Evolutionary conservation across 345 rosid species (phyloP).

Genomic region (Salix udensis): DNA sequence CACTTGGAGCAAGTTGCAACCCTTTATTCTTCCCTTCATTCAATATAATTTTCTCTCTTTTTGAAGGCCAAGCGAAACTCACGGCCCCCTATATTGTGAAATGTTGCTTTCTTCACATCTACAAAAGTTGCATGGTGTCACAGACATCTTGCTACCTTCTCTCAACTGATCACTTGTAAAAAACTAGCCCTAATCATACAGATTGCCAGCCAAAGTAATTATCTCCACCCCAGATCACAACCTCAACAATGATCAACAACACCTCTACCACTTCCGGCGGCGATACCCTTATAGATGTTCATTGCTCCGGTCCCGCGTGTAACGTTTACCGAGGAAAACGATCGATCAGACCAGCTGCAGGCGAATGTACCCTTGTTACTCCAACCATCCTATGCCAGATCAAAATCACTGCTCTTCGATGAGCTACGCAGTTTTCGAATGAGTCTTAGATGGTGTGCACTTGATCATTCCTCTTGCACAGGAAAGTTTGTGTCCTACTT

Average conservation of each 20-base stretch:
- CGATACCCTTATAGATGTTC: background rate
- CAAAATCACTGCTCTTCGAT: constrained; percentile 39
- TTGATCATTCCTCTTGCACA: constrained; percentile 56
- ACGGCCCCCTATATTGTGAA: background rate
- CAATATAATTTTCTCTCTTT: no score
- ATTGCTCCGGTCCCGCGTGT: background rate
- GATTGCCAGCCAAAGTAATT: background rate
- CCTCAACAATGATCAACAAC: constrained; percentile 7
- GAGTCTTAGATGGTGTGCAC: constrained; percentile 61
- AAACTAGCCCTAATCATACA: background rate
- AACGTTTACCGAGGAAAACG: background rate
- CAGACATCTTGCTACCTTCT: background rate
- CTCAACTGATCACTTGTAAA: background rate
- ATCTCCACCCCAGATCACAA: background rate
- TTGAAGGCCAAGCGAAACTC: no score
- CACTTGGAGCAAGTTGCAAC: no score
- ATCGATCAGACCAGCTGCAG: background rate
- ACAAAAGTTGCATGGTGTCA: background rate
- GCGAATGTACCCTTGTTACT: constrained; percentile 9
- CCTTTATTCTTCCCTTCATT: no score
- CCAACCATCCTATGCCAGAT: constrained; percentile 25
- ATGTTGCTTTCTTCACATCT: background rate
- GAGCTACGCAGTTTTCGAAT: constrained; percentile 50
- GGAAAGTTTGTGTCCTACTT: constrained; percentile 50
- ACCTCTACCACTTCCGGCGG: constrained; percentile 8